These are phyloP conservation scores for Kregervanrija delftensis DNA, from an alignment of 805 yeast genomes.

Conservation along the genomic window DNA sequence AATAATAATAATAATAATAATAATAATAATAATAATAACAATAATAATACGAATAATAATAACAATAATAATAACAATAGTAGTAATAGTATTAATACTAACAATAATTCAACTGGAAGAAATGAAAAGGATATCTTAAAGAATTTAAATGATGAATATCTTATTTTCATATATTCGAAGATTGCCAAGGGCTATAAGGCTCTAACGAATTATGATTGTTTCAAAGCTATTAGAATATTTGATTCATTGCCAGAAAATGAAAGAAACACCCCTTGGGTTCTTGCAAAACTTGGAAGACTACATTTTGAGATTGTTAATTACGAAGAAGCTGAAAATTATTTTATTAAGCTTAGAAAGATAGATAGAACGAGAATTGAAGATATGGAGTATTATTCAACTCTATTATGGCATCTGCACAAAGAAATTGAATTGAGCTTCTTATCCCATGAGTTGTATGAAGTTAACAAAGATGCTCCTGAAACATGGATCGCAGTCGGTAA, in stretches of 20 bases:
- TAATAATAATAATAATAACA: slow-evolving; percentile 17
- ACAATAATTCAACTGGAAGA: slow-evolving; percentile 1
- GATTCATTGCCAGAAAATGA: slow-evolving; percentile 58
- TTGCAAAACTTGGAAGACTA: slow-evolving; percentile 69
- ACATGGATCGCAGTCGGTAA: slow-evolving; percentile 94
- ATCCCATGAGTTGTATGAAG: slow-evolving; percentile 71
- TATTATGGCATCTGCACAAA: slow-evolving; percentile 87
- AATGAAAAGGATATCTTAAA: slow-evolving; percentile 8
- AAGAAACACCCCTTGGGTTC: slow-evolving; percentile 75
- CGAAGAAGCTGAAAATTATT: slow-evolving; percentile 62
- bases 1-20: neutral
- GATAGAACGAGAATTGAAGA: slow-evolving; percentile 80
- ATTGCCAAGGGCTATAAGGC: slow-evolving; percentile 59
- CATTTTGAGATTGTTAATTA: slow-evolving; percentile 87
- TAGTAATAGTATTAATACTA: neutral
- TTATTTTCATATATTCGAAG: slow-evolving; percentile 41
- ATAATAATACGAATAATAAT: slow-evolving; percentile 4
- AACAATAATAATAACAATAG: neutral
- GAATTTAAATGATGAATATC: slow-evolving; percentile 29
- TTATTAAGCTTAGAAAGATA: slow-evolving; percentile 50
- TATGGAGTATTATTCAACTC: slow-evolving; percentile 87
- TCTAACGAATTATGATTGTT: slow-evolving; percentile 64
- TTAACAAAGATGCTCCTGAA: slow-evolving; percentile 58
- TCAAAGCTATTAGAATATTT: slow-evolving; percentile 67
- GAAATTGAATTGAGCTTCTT: slow-evolving; percentile 73